A percentile compares a stretch with the other conserved stretches of the same genome.
These are phyloP conservation scores for Tulasnella sp. DNA, from an alignment of 768 basidiomycete species.

Conservation along the genomic window DNA sequence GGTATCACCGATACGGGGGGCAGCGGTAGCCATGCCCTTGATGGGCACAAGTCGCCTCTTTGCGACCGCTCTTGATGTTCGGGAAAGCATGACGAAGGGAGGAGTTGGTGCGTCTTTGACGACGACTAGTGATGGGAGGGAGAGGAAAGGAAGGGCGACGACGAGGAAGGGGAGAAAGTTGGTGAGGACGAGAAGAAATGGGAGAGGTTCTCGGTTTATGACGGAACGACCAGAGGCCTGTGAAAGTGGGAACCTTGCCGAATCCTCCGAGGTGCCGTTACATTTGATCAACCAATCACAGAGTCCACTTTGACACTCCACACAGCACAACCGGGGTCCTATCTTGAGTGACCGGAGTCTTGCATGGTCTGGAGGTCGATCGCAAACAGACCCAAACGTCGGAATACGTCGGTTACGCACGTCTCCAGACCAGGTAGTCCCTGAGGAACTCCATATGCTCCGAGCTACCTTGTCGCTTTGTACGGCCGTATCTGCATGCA, in stretches of 20 bases:
- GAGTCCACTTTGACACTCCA: not conserved
- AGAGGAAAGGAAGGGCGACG: not conserved
- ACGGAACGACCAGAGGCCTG: not conserved
- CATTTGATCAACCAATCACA: not conserved
- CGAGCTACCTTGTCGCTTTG: not conserved
- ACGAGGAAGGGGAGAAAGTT: not conserved
- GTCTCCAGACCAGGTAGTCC: not conserved
- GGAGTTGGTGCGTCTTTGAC: not conserved
- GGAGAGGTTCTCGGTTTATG: not conserved
- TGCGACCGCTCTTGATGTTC: not conserved
- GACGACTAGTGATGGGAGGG: not conserved
- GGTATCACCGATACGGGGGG: slow-evolving; percentile 73
- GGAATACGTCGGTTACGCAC: not conserved
- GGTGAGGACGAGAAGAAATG: not conserved
- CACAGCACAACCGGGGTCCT: not conserved
- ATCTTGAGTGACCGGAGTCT: not conserved
- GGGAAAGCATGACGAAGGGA: not conserved
- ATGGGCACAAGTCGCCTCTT: not conserved
- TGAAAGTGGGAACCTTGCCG: not conserved
- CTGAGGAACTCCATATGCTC: not conserved
- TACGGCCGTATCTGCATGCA: not conserved
- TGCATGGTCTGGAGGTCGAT: not conserved
- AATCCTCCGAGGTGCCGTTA: not conserved
- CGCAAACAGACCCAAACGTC: not conserved
- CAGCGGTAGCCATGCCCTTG: slow-evolving; percentile 58